Evolutionary conservation across 1,139 yeast genomes (phyloP), one percentile per base, ranked within the genome.

Genomic region (Diutina neorugosa): DNA sequence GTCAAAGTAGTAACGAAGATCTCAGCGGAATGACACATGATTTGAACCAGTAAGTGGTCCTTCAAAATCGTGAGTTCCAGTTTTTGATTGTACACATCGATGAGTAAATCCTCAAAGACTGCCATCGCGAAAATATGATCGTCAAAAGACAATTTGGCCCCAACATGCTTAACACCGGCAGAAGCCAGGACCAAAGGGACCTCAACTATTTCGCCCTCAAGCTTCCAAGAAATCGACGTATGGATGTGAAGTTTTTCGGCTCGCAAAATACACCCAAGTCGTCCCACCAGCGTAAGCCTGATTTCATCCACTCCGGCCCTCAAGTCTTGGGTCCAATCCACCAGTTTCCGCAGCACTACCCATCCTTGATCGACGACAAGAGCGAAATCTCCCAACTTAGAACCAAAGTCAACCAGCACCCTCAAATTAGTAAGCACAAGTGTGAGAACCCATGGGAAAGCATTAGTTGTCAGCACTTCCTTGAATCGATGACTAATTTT

Each of bases 81-180:
- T 61, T 77, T 80, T 62, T 85, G 88, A 63, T 91, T 91, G 63
- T 78, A 84, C 40, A 89, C 72, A 46, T 82, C 82, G 44, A 85
- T 67, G 7, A 77, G 71, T 37, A 82, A 69, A 1, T 72, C 69
- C 21, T 73, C 68, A 37, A 85, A 64, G 27, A 76, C 74, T 1
- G 81, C 78, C 53, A 91, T 77, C 18, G 87, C 78, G 66, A 93
- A 89, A 23, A 87, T 81, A 63, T 91, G 96, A 63, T 82, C 88
- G 63, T 93, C 98, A 62, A 91, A 81, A 0, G 93, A 81, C 8
- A 82, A 69, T 61, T 84, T 85, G 9, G 80, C 63, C 46, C 81
- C 81, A 19, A 88, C 60, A 11, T 73, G 69, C 2, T 73, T 80
- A 49, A 88, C 65, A 0, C 85, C 84, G 3, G 80, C 71, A 0